Evolutionary conservation across 1,139 yeast species (phyloP).

Genomic region (Pichia sp.): DNA sequence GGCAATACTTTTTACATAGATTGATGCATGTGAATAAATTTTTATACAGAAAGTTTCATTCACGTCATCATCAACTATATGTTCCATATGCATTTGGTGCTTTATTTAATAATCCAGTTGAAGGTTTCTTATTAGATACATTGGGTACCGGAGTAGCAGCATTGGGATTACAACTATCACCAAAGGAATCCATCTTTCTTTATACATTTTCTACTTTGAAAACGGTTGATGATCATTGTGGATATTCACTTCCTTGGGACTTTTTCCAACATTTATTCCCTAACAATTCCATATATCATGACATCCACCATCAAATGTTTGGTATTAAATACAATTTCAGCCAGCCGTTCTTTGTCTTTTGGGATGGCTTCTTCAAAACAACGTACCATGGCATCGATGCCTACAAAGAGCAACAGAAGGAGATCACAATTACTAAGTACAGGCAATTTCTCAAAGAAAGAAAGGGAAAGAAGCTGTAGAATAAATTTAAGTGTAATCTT

Average conservation of each 20-base stretch:
- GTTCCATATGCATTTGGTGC: slow-evolving; percentile 98
- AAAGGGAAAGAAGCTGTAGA: slow-evolving; percentile 14
- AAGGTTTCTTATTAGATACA: slow-evolving; percentile 89
- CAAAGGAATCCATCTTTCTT: slow-evolving; percentile 68
- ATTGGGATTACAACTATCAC: slow-evolving; percentile 53
- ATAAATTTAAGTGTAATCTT: not conserved
- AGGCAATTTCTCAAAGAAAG: slow-evolving; percentile 51
- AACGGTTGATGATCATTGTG: slow-evolving; percentile 98
- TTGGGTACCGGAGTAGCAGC: slow-evolving; percentile 85
- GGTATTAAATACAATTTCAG: slow-evolving; percentile 90
- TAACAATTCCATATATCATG: slow-evolving; percentile 92
- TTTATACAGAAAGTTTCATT: slow-evolving; percentile 76
- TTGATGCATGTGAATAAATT: slow-evolving; percentile 77
- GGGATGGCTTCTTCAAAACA: slow-evolving; percentile 75
- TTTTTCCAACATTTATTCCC: slow-evolving; percentile 87
- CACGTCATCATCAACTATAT: slow-evolving; percentile 88
- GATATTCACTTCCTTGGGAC: slow-evolving; percentile 86
- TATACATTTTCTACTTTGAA: slow-evolving; percentile 88
- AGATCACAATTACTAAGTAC: slow-evolving; percentile 56
- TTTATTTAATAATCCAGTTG: slow-evolving; percentile 85
- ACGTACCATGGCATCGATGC: slow-evolving; percentile 62
- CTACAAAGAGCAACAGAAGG: slow-evolving; percentile 50
- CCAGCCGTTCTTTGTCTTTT: slow-evolving; percentile 94
- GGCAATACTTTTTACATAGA: slow-evolving; percentile 92
- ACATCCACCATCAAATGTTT: slow-evolving; percentile 93